Evolutionary conservation across 2,329 filamentous ascomycete genomes (phyloP).

Genomic region (Scedosporium minutisporum): DNA sequence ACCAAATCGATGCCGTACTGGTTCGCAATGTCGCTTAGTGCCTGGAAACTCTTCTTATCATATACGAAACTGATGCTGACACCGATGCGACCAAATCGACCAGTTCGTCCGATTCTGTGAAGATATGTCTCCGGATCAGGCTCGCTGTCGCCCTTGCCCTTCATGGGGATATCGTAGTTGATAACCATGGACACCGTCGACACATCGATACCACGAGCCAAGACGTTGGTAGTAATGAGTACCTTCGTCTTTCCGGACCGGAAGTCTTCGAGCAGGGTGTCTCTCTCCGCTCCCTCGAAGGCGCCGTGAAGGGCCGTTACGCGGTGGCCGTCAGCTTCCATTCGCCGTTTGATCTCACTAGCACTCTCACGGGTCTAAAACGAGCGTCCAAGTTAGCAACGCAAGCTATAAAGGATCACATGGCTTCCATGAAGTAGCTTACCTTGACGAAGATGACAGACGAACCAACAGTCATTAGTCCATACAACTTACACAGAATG

Average conservation of each 20-base stretch:
- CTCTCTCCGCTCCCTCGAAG: conserved; percentile 74
- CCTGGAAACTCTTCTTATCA: conserved; percentile 70
- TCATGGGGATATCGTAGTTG: conserved; percentile 85
- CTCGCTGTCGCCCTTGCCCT: conserved; percentile 65
- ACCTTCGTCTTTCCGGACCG: conserved; percentile 83
- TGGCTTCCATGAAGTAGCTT: conserved; percentile 17
- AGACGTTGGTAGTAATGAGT: conserved; percentile 92
- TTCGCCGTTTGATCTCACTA: conserved; percentile 71
- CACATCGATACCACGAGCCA: conserved; percentile 89
- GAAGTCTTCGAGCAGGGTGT: conserved; percentile 78
- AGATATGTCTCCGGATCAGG: conserved; percentile 94
- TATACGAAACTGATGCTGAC: conserved; percentile 94
- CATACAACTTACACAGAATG: conserved; percentile 84
- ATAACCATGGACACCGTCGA: conserved; percentile 94
- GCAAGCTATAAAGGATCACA: too few relatives aligned
- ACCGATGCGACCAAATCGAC: conserved; percentile 91
- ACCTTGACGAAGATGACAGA: conserved; percentile 98
- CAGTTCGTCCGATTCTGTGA: conserved; percentile 93
- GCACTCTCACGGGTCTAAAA: conserved; percentile 74
- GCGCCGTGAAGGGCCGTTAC: conserved; percentile 84
- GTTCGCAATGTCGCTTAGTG: conserved; percentile 68
- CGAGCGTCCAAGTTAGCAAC: not conserved
- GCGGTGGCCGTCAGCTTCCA: conserved; percentile 82
- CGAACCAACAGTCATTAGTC: conserved; percentile 89
- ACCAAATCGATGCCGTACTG: conserved; percentile 76